phyloP scores from a whole-genome alignment of 257 asterid genomes.

The Penstemon eatonii region DNA sequence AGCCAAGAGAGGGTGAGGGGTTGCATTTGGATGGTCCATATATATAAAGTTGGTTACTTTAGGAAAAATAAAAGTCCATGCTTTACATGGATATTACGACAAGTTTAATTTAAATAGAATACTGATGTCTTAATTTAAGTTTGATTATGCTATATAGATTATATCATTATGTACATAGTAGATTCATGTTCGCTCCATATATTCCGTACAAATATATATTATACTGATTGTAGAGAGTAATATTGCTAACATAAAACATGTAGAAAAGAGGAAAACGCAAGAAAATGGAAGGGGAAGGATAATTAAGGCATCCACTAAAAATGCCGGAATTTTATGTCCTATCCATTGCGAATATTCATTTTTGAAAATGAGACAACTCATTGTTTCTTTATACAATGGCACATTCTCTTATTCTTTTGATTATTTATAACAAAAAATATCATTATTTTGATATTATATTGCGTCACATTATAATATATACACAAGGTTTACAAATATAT shows the following conservation, averaged over 20 bases:
- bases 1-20: conserved; percentile 2
- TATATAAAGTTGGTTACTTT: background rate
- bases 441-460: background rate
- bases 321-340: background rate
- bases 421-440: background rate
- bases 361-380: conserved; percentile 4
- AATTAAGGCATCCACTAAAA: conserved; percentile 17
- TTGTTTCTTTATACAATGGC: conserved; percentile 21
- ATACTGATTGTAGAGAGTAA: background rate
- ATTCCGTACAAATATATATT: too few species aligned
- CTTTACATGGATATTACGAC: too few species aligned
- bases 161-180: too few species aligned
- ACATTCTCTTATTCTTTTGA: conserved; percentile 14
- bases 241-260: background rate
- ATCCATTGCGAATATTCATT: conserved; percentile 36
- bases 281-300: background rate
- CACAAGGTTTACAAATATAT: background rate
- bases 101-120: too few species aligned
- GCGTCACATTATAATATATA: background rate
- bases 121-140: too few species aligned
- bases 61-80: too few species aligned
- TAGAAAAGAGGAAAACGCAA: background rate
- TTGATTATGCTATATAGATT: too few species aligned
- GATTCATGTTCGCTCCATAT: too few species aligned
- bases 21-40: conserved; percentile 16